Conservation (phyloP, 495 filamentous ascomycete genomes). For the Lichenothelia convexa region DNA sequence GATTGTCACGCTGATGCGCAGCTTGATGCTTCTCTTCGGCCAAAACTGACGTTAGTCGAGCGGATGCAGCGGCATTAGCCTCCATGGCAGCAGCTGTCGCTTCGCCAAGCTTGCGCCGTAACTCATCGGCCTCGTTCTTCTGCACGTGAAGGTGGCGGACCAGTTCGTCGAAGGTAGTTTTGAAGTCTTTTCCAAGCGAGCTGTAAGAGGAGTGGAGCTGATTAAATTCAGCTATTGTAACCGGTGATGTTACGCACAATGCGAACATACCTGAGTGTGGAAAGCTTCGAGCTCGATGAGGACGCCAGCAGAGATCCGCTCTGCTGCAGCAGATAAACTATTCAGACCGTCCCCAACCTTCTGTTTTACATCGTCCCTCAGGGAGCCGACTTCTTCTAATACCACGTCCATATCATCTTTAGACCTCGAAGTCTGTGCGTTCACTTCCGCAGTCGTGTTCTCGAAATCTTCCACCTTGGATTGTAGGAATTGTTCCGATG, state of each 20-base stretch:
- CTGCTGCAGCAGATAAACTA: constrained; percentile 67
- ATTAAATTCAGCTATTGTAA: constrained; percentile 10
- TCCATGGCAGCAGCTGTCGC: constrained; percentile 47
- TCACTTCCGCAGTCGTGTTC: constrained; percentile 43
- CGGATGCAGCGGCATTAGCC: constrained; percentile 44
- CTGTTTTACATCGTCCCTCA: constrained; percentile 71
- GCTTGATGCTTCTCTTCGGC: constrained; percentile 59
- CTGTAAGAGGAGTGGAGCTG: constrained; percentile 71
- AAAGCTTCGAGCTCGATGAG: constrained; percentile 68
- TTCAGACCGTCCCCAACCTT: constrained; percentile 73
- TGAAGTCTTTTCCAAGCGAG: constrained; percentile 77
- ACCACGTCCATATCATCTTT: constrained; percentile 81
- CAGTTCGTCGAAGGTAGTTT: constrained; percentile 63
- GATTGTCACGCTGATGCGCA: constrained; percentile 48
- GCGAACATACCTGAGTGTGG: constrained; percentile 41
- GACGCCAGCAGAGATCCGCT: constrained; percentile 78
- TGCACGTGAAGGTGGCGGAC: constrained; percentile 56
- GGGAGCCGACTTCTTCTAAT: constrained; percentile 74
- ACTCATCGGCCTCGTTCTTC: constrained; percentile 51
- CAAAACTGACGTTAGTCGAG: constrained; percentile 50
- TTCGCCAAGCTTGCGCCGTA: constrained; percentile 48
- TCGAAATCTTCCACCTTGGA: constrained; percentile 46
- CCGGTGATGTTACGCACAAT: background rate
- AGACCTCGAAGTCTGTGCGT: constrained; percentile 45
- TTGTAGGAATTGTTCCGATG: constrained; percentile 48